Conservation (phyloP, 768 basidiomycete species). For the Termitomyces sp. region DNA sequence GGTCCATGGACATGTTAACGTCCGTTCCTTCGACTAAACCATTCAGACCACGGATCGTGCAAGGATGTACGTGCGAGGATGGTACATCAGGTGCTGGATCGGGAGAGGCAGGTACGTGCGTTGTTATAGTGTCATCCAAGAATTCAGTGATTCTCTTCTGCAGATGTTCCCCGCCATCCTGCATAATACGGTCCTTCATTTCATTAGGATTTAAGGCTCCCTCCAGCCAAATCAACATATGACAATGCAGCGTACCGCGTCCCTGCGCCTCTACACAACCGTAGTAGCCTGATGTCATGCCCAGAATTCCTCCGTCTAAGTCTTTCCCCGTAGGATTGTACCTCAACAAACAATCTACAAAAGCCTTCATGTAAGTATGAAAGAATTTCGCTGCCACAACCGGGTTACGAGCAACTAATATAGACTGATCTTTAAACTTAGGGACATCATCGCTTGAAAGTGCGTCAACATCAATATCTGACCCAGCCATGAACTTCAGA, state of each 20-base stretch:
- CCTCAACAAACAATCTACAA: neutral
- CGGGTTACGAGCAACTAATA: slow-evolving; percentile 27
- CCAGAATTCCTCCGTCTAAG: slow-evolving; percentile 30
- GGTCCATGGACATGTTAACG: slow-evolving; percentile 17
- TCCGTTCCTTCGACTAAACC: slow-evolving; percentile 10
- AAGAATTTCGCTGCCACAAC: no score
- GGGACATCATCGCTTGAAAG: slow-evolving; percentile 26
- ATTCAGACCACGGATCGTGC: slow-evolving; percentile 11
- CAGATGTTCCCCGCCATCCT: slow-evolving; percentile 19
- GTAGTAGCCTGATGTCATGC: slow-evolving; percentile 33
- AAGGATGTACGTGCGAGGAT: neutral
- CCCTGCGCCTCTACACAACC: slow-evolving; percentile 36
- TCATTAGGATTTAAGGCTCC: slow-evolving; percentile 25
- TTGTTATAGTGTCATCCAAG: slow-evolving; percentile 31
- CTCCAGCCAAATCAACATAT: slow-evolving; percentile 36
- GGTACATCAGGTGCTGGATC: neutral
- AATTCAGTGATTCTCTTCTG: slow-evolving; percentile 18
- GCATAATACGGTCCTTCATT: slow-evolving; percentile 9
- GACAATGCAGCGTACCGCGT: slow-evolving; percentile 35
- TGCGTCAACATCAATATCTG: slow-evolving; percentile 37
- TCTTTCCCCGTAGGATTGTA: neutral
- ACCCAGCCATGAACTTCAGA: slow-evolving; percentile 36
- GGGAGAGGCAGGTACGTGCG: slow-evolving; percentile 21
- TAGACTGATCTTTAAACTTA: slow-evolving; percentile 29
- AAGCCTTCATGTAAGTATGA: no score